Base-by-base conservation (phyloP, 768 basidiomycete genomes). In the Gyrodon lividus region DNA sequence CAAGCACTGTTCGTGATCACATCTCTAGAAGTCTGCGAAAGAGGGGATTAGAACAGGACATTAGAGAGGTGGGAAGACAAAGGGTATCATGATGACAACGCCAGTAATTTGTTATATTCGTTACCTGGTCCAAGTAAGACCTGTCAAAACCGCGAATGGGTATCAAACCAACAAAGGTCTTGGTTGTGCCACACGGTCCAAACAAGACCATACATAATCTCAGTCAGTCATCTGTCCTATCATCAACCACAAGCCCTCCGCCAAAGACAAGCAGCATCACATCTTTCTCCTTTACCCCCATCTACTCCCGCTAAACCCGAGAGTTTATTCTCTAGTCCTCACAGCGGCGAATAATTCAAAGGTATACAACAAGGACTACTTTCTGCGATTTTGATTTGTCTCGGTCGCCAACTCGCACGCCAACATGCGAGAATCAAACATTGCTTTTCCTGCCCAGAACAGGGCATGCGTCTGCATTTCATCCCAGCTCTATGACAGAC, bases 401-500 rank as follows among this genome's bases (percentile, higher is more conserved):
- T 48, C 37, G 22, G 30, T 51, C 35, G 41, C 34, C 45, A 37
- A 35, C 67, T 62, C 57, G 57, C 58, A 58, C 60, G 53, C 51
- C 54, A 52, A 46, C 46, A 97, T 97, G 95, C 84, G 95, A 58
- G 94, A 97, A 69, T 88, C 89, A 61, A 97, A 95, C 78, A 95
- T 93, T 73, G 87, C 86, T 17, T 96, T 95, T 75, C 92, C 94
- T 16, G 84, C 85, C 41, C 93, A 95, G 78, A 95, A 95, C 74
- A 84, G 93, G 74, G 95, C 95, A 6, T 92, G 87, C 63, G 90
- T 98, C 42, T 92, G 90, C 60, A 97, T 98, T 53, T 90, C 92
- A 5, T 89, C 92, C 2, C 89, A 95, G 72, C 79, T 98, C 6
- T 98, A 98, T 63, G 95, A 98, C 73, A 77, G 96, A 61, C 74